Base-by-base conservation (phyloP, 805 yeast species). In the Cyberlindnera xylosilytica region DNA sequence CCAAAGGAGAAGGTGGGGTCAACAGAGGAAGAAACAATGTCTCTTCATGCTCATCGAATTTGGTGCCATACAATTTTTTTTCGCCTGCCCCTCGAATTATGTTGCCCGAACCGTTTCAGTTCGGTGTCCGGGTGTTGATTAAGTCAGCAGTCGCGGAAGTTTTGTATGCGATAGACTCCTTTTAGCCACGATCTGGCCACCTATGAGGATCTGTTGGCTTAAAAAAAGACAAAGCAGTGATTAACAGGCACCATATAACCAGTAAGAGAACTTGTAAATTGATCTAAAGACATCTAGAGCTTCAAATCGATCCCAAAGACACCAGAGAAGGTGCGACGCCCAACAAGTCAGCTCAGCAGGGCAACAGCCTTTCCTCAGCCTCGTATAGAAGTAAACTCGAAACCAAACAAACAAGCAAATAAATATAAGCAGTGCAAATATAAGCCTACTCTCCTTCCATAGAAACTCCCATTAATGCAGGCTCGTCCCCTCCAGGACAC, bases 21-120 rank as follows among this genome's bases (percentile, higher is more conserved):
- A 35, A 29, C 30, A 35, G n/a, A 15, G 17, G 17, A 23, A 23
- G 10, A 5, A 35, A 15, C 30, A 22, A 24, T 35, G 19, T 6
- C 19, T 6, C 6, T 12, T 27, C 7, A 27, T 29, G 9, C 37
- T 38, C 37, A 29, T 42, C 34, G n/a, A n/a, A n/a, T n/a, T n/a
- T n/a, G n/a, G 42, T 36, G 35, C 38, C 41, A 34, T 19, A 34
- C 34, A 37, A 36, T 44, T 44, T 40, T 42, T 39, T 42, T 30
- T 24, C 36, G 10, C 28, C 17, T 20, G n/a, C 20, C 17, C 19
- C 36, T 22, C 27, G n/a, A 12, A n/a, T 16, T 7, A 9, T 23
- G 28, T 15, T 22, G 28, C 20, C 29, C 36, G 8, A 20, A 34
- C 29, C 36, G 20, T 4, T 7, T 6, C 18, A 17, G n/a, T 13